Conservation (phyloP, 1,139 yeast genomes). For the Arxiozyma slooffiae region DNA sequence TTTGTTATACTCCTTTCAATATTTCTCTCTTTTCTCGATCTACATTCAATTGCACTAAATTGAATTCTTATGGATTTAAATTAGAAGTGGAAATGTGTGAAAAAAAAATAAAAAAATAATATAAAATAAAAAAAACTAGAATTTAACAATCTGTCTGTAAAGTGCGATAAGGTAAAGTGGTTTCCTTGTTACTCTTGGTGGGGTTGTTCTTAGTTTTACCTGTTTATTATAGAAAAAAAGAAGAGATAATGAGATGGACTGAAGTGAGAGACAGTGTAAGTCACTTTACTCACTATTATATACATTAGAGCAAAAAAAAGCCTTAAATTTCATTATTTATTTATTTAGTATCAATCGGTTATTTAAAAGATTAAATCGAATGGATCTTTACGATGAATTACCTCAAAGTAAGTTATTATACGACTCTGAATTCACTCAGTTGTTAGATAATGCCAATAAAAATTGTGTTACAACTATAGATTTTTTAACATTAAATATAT, state of each 20-base stretch:
- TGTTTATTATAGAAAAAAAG: too few species aligned
- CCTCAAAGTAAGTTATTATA: constrained; percentile 29
- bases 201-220: not conserved
- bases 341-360: not conserved
- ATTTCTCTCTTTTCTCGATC: too few species aligned
- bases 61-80: too few species aligned
- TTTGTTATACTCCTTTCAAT: too few species aligned
- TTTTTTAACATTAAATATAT: constrained; percentile 33
- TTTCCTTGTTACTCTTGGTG: not conserved
- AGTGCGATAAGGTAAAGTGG: not conserved
- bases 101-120: too few species aligned
- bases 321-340: not conserved
- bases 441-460: constrained; percentile 24
- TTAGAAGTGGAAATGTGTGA: too few species aligned
- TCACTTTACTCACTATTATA: not conserved
- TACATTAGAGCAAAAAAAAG: not conserved
- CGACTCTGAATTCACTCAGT: constrained; percentile 24
- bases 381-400: constrained; percentile 35
- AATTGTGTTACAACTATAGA: constrained; percentile 35
- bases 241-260: not conserved
- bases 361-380: constrained; percentile 7
- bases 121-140: too few species aligned
- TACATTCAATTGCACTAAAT: too few species aligned
- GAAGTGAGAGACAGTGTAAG: not conserved
- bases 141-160: not conserved